These are phyloP conservation scores for Ustilago trichophora DNA, from an alignment of 1,284 basidiomycete species.

Conservation along the genomic window DNA sequence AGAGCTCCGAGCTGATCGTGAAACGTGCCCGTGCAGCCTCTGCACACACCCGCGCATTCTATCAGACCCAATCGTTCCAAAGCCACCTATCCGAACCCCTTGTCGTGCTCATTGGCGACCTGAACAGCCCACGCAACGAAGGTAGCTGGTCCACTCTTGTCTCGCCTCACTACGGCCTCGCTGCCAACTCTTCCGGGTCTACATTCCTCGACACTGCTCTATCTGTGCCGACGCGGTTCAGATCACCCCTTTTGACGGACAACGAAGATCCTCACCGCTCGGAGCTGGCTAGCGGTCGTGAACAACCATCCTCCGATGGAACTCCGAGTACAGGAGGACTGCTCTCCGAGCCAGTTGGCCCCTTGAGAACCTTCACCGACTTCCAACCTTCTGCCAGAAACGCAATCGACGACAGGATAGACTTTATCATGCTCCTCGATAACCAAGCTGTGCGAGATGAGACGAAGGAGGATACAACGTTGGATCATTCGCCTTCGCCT, in stretches of 20 bases:
- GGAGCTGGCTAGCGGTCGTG: conserved; percentile 17
- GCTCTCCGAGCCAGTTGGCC: conserved; percentile 29
- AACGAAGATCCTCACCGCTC: conserved; percentile 32
- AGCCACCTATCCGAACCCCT: conserved; percentile 25
- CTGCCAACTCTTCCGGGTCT: conserved; percentile 15
- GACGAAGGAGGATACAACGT: conserved; percentile 15
- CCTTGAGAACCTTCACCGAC: conserved; percentile 46
- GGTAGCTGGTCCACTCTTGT: conserved; percentile 44
- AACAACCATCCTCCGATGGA: neutral
- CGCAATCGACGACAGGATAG: conserved; percentile 47
- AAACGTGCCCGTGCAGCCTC: conserved; percentile 30
- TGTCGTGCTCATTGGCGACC: conserved; percentile 48
- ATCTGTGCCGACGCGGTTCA: conserved; percentile 25
- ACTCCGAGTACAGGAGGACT: conserved; percentile 3
- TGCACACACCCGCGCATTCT: conserved; percentile 1
- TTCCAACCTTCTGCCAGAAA: conserved; percentile 25
- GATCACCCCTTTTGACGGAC: conserved; percentile 30
- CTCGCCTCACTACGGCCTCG: conserved; percentile 32
- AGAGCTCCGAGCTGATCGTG: conserved; percentile 44
- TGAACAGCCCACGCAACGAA: conserved; percentile 53
- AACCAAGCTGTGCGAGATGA: conserved; percentile 35
- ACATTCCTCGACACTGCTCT: conserved; percentile 45
- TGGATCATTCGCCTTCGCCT: conserved; percentile 20
- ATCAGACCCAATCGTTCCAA: neutral
- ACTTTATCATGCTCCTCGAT: conserved; percentile 47